Evolutionary conservation across 305 asterid species (phyloP).

Genomic region (Fraxinus nigra): DNA sequence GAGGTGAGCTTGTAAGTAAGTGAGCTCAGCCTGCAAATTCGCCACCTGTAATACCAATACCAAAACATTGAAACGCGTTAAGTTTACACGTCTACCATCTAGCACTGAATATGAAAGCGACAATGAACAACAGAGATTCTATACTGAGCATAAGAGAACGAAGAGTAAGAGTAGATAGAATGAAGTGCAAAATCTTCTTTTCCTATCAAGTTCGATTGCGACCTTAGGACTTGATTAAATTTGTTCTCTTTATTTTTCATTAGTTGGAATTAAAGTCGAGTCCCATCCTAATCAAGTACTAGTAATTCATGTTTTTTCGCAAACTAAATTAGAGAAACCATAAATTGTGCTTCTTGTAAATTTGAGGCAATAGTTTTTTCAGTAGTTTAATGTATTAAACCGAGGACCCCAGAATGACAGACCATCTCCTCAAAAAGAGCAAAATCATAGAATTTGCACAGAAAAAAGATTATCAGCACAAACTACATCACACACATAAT

Average conservation of each 20-base stretch:
- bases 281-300: too few relatives aligned
- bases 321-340: background rate
- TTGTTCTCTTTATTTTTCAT: background rate
- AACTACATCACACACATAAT: slow-evolving; percentile 29
- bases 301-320: too few relatives aligned
- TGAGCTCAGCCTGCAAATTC: slow-evolving; percentile 69
- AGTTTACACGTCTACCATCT: background rate
- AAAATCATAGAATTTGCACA: slow-evolving; percentile 25
- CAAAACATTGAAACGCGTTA: background rate
- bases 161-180: background rate
- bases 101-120: background rate
- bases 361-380: background rate
- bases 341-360: background rate
- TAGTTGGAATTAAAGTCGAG: background rate
- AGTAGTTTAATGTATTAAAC: background rate
- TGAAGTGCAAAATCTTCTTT: background rate
- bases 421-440: slow-evolving; percentile 66
- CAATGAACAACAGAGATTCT: background rate
- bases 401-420: slow-evolving; percentile 14
- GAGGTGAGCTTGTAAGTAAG: slow-evolving; percentile 74
- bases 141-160: background rate
- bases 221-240: background rate
- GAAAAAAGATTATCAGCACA: slow-evolving; percentile 27
- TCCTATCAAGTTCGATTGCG: background rate
- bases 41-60: slow-evolving; percentile 49